A percentile compares a stretch with the other conserved stretches of the same genome.
Conservation (phyloP, 805 yeast genomes). For the Saccharomycopsis guyanensis region DNA sequence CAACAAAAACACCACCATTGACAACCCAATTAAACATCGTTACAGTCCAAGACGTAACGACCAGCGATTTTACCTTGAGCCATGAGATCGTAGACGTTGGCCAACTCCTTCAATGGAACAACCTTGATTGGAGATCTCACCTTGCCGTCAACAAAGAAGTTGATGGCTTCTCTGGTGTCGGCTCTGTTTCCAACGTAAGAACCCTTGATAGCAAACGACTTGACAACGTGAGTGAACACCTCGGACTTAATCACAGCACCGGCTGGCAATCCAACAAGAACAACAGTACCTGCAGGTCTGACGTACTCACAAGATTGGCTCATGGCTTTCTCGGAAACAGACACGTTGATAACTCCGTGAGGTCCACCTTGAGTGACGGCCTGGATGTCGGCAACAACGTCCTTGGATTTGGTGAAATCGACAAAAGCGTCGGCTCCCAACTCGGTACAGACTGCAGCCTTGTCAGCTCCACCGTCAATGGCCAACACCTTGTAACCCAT, state of each 20-base stretch:
- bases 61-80: conserved; percentile 80
- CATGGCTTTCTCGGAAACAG: conserved; percentile 65
- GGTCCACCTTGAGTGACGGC: conserved; percentile 65
- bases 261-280: conserved; percentile 71
- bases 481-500: conserved; percentile 70
- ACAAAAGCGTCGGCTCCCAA: conserved; percentile 61
- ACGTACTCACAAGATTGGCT: conserved; percentile 51
- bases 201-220: conserved; percentile 65
- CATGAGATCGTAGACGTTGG: conserved; percentile 68
- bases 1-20: too few relatives aligned
- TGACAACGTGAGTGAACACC: conserved; percentile 68
- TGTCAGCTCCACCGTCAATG: conserved; percentile 64
- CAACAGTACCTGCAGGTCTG: conserved; percentile 64
- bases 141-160: conserved; percentile 64
- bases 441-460: conserved; percentile 44
- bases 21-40: conserved; percentile 41
- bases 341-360: conserved; percentile 69
- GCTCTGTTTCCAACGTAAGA: conserved; percentile 87
- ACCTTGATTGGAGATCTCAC: conserved; percentile 67
- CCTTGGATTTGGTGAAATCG: conserved; percentile 50
- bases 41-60: conserved; percentile 74
- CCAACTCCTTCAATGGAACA: conserved; percentile 67
- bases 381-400: conserved; percentile 47
- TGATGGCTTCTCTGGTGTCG: conserved; percentile 75
- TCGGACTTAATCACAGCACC: conserved; percentile 64